Evolutionary conservation across 345 rosid genomes (phyloP), one percentile per base, ranked within the genome.

Genomic region (Balakata baccata): DNA sequence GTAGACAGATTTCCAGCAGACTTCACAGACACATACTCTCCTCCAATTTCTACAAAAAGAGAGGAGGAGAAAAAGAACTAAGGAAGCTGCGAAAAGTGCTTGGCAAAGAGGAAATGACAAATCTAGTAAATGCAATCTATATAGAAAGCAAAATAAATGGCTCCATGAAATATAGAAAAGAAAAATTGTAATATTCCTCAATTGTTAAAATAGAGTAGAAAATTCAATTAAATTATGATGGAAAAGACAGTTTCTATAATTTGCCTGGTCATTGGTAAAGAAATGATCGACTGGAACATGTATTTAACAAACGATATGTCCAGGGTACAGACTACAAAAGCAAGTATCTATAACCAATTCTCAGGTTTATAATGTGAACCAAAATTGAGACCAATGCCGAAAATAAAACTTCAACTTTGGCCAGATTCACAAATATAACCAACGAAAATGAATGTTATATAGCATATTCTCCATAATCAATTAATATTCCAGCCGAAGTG

Each of bases 1-100:
- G 98, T 92, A 7, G 97, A 94, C 37, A 94, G 93, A 72, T 92
- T 92, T 75, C 98, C 97, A 38, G 98, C 97, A 69, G 97, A 88
- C 75, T 90, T 94, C 80, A 89, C 98, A 41, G 97, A 90, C 76
- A 94, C 69, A 49, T 84, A 88, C 77, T 90, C 89, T 67, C 98
- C 97, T 25, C 94, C 97, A 60, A 94, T 92, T 85, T 86, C 98
- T 94, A 87, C 81, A 85, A 77, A 38, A 23, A 41, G n/a, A 6
- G 43, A 34, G 5, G 39, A 1, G 34, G 38, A 37, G 9, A 61
- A 22, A 1, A 17, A 43, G 47, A 18, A 34, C 18, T 25, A 29
- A 17, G 34, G 39, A 16, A 58, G 45, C 14, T 17, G 74, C 10
- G 10, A 10, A 68, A 50, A 7, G 22, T 18, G 59, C 45, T 51